Conservation (phyloP, 805 yeast species). For the Metschnikowia corniflorae region DNA sequence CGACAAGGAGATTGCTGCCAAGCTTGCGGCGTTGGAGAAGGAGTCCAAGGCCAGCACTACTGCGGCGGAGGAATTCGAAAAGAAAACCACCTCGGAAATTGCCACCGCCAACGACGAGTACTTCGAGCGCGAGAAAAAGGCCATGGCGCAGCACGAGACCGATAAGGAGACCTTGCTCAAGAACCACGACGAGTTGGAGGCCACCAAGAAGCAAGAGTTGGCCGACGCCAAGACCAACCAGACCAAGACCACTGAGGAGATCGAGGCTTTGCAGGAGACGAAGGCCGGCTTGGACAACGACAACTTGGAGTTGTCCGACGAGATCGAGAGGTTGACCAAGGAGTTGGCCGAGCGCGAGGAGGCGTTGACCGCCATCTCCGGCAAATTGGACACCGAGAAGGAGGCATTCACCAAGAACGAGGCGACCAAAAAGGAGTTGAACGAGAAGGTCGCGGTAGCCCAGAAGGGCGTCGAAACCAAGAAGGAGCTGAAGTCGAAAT, state of each 20-base stretch:
- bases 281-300: slow-evolving; percentile 38
- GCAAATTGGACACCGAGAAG: slow-evolving; percentile 28
- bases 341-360: slow-evolving; percentile 39
- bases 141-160: slow-evolving; percentile 43
- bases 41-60: slow-evolving; percentile 27
- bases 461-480: slow-evolving; percentile 36
- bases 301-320: slow-evolving; percentile 35
- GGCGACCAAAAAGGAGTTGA: slow-evolving; percentile 40
- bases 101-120: slow-evolving; percentile 44
- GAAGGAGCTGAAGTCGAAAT: slow-evolving; percentile 33
- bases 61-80: slow-evolving; percentile 34
- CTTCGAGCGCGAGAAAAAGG: slow-evolving; percentile 43
- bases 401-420: slow-evolving; percentile 26
- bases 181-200: slow-evolving; percentile 44
- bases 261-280: slow-evolving; percentile 43
- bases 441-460: slow-evolving; percentile 33
- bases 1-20: slow-evolving; percentile 39
- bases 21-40: slow-evolving; percentile 23
- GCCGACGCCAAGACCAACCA: slow-evolving; percentile 40
- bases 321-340: slow-evolving; percentile 42
- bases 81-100: slow-evolving; percentile 40
- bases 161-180: slow-evolving; percentile 42
- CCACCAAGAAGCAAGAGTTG: slow-evolving; percentile 42
- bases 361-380: slow-evolving; percentile 31
- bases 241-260: slow-evolving; percentile 40